A percentile compares a stretch with the other conserved stretches of the same genome.
Conservation (phyloP, 1,139 yeast genomes). For the Blastobotrys malaysiensis region DNA sequence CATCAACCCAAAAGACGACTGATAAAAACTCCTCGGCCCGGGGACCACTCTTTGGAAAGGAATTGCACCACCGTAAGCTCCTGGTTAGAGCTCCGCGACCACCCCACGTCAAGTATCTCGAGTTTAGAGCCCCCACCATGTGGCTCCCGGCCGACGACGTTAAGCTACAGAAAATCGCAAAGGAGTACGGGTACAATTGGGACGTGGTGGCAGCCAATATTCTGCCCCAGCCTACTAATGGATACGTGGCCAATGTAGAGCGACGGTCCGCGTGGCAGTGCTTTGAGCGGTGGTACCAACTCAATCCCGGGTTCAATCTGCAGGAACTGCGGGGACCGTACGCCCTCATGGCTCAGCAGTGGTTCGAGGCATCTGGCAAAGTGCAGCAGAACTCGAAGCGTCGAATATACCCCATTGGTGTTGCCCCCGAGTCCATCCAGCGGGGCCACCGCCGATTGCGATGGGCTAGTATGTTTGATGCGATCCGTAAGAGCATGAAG, state of each 20-base stretch:
- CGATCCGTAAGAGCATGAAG: constrained; percentile 82
- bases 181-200: constrained; percentile 91
- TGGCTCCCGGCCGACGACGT: constrained; percentile 96
- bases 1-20: background rate
- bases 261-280: constrained; percentile 98
- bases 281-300: constrained; percentile 90
- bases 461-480: constrained; percentile 98
- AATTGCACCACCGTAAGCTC: constrained; percentile 19
- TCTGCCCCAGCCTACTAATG: constrained; percentile 56
- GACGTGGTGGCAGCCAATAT: constrained; percentile 80
- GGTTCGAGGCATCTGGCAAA: constrained; percentile 88
- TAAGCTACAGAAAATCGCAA: constrained; percentile 69
- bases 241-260: constrained; percentile 81
- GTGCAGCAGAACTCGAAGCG: constrained; percentile 84
- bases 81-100: constrained; percentile 67
- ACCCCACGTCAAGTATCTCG: constrained; percentile 72
- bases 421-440: constrained; percentile 84
- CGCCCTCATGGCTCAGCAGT: constrained; percentile 78
- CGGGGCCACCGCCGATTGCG: constrained; percentile 84
- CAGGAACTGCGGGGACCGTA: constrained; percentile 84
- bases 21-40: constrained; percentile 1
- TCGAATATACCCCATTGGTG: constrained; percentile 86
- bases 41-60: constrained; percentile 17
- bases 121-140: constrained; percentile 80
- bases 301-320: constrained; percentile 81